Evolutionary conservation across 2,329 filamentous ascomycete species (phyloP).

Genomic region (Cordyceps javanica): DNA sequence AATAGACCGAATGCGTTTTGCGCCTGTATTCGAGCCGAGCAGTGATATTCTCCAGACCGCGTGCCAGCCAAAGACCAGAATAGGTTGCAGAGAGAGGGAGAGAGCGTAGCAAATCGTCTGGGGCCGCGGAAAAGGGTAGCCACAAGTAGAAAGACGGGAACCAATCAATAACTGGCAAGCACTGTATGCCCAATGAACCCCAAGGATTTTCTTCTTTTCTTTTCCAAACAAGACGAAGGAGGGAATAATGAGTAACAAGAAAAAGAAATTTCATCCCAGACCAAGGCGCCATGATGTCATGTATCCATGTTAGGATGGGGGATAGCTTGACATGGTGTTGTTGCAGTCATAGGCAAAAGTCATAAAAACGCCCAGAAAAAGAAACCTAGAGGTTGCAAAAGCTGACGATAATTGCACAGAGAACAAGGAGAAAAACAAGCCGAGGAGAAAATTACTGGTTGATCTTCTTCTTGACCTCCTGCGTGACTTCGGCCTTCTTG

Average conservation of each 20-base stretch:
- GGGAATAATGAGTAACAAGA: background rate
- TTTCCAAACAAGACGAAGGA: background rate
- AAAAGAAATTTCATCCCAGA: background rate
- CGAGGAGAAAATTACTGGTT: slow-evolving; percentile 31
- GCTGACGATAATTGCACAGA: background rate
- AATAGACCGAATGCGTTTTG: background rate
- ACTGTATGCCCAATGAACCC: slow-evolving; percentile 10
- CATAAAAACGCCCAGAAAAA: slow-evolving; percentile 8
- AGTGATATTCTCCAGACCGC: background rate
- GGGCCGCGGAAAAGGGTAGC: background rate
- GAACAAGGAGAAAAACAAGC: background rate
- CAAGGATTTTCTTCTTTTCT: background rate
- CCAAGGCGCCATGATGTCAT: slow-evolving; percentile 1
- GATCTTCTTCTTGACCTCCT: slow-evolving; percentile 45
- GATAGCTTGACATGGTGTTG: background rate
- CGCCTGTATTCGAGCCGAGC: slow-evolving; percentile 1
- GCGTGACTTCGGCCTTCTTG: slow-evolving; percentile 58
- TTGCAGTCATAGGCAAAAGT: background rate
- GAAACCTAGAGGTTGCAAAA: background rate
- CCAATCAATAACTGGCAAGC: slow-evolving; percentile 11
- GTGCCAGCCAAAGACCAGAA: background rate
- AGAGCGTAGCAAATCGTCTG: background rate
- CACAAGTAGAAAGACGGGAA: slow-evolving; percentile 8
- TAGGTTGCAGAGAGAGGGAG: background rate
- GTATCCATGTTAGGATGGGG: background rate